These are phyloP conservation scores for Ceratocystis ficicola DNA, from an alignment of 2,329 filamentous ascomycete genomes.

Conservation along the genomic window DNA sequence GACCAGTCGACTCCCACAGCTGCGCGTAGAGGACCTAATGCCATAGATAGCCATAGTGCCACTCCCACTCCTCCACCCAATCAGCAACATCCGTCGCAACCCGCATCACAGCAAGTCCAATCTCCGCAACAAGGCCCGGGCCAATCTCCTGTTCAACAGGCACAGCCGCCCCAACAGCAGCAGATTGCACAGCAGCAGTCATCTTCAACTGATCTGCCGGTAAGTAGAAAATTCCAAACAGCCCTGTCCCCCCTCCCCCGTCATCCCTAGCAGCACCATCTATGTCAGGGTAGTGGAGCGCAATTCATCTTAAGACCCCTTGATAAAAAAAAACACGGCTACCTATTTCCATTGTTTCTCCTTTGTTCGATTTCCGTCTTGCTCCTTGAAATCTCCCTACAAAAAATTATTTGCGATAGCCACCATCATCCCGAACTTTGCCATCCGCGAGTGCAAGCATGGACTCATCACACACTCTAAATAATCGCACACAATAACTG, in stretches of 20 bases:
- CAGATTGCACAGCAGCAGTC: slow-evolving; percentile 22
- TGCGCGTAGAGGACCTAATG: slow-evolving; percentile 40
- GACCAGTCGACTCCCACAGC: slow-evolving; percentile 36
- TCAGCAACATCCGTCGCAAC: slow-evolving; percentile 8
- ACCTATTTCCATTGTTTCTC: slow-evolving; percentile 17
- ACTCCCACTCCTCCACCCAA: slow-evolving; percentile 12
- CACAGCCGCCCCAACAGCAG: slow-evolving; percentile 31
- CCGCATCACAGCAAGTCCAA: slow-evolving; percentile 8
- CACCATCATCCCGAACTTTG: background rate
- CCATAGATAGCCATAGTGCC: slow-evolving; percentile 16
- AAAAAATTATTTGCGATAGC: background rate
- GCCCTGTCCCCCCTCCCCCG: background rate
- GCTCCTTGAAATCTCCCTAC: background rate
- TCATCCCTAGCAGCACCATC: slow-evolving; percentile 9
- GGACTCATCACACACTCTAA: background rate
- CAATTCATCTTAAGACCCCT: slow-evolving; percentile 14
- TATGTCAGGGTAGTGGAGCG: slow-evolving; percentile 4
- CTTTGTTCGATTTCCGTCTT: background rate
- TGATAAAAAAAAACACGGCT: slow-evolving; percentile 7
- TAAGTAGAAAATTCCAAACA: slow-evolving; percentile 28
- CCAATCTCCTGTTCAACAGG: slow-evolving; percentile 19
- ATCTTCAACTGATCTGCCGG: slow-evolving; percentile 32
- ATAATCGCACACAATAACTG: slow-evolving; percentile 6
- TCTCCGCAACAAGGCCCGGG: slow-evolving; percentile 23
- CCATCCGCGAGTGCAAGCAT: background rate